Percentiles rank a stretch among this genome's conserved stretches.
These are phyloP conservation scores for Arthromyces matolae DNA, from an alignment of 768 basidiomycete genomes.

Conservation along the genomic window DNA sequence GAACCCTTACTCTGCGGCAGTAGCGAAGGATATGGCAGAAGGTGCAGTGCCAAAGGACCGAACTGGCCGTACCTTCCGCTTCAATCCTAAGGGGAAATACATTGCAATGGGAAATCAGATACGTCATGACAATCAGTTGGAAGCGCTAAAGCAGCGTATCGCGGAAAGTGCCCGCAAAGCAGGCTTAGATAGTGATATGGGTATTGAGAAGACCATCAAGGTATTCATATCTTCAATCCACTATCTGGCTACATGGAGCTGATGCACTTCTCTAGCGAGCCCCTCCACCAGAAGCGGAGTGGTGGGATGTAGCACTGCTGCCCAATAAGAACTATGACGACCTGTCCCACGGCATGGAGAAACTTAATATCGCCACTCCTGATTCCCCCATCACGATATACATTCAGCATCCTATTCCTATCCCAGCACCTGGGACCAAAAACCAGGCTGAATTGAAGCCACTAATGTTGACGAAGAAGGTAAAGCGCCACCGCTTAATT, in stretches of 20 bases:
- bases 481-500: slow-evolving; percentile 17
- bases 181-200: slow-evolving; percentile 91
- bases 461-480: slow-evolving; percentile 91
- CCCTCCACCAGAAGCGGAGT: slow-evolving; percentile 87
- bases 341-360: slow-evolving; percentile 50
- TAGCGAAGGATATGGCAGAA: slow-evolving; percentile 62
- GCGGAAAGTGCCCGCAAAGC: slow-evolving; percentile 91
- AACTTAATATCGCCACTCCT: slow-evolving; percentile 58
- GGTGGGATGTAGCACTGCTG: slow-evolving; percentile 93
- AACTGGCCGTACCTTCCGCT: slow-evolving; percentile 67
- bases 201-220: slow-evolving; percentile 85
- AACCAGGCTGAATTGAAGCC: slow-evolving; percentile 75
- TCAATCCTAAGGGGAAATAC: slow-evolving; percentile 93
- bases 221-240: slow-evolving; percentile 35
- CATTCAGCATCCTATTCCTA: slow-evolving; percentile 95
- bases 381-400: slow-evolving; percentile 84
- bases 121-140: slow-evolving; percentile 75
- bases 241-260: neutral
- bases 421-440: slow-evolving; percentile 88
- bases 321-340: slow-evolving; percentile 81
- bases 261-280: slow-evolving; percentile 48
- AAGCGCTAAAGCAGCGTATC: slow-evolving; percentile 89
- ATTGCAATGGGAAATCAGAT: slow-evolving; percentile 68
- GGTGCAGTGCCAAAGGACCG: slow-evolving; percentile 72
- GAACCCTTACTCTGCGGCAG: slow-evolving; percentile 75